Evolutionary conservation across 2,329 filamentous ascomycete species (phyloP).

Genomic region (Aspergillus ustus): DNA sequence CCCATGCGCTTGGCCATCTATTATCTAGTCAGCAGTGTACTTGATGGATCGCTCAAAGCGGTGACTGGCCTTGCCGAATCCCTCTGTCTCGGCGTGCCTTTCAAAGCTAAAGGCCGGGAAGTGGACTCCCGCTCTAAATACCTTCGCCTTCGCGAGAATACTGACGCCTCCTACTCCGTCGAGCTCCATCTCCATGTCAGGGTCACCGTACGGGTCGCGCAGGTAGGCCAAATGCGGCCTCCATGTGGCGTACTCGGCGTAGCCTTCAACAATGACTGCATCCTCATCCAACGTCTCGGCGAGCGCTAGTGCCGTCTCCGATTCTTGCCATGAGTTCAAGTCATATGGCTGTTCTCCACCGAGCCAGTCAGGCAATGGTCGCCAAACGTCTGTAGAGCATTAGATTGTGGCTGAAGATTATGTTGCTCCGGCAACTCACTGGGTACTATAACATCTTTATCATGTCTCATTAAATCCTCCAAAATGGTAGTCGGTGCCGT

Average conservation of each 20-base stretch:
- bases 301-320: constrained; percentile 89
- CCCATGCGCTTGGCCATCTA: constrained; percentile 98
- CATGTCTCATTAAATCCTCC: constrained; percentile 97
- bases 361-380: constrained; percentile 97
- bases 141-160: constrained; percentile 92
- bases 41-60: neutral
- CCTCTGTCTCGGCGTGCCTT: constrained; percentile 97
- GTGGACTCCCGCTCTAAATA: constrained; percentile 93
- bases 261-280: constrained; percentile 97
- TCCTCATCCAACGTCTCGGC: constrained; percentile 97
- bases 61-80: constrained; percentile 85
- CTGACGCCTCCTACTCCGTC: constrained; percentile 97
- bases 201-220: constrained; percentile 93
- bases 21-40: constrained; percentile 11
- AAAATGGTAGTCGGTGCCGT: constrained; percentile 96
- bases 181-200: constrained; percentile 99
- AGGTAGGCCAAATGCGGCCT: constrained; percentile 95
- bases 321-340: constrained; percentile 98
- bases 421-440: constrained; percentile 66
- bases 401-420: constrained; percentile 25
- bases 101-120: constrained; percentile 99
- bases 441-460: constrained; percentile 97
- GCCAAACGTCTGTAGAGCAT: constrained; percentile 79
- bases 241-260: constrained; percentile 99
- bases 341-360: constrained; percentile 98